Percentiles rank a stretch among this genome's conserved stretches.
These are phyloP conservation scores for Candida dendrica DNA, from an alignment of 805 yeast genomes.

Conservation along the genomic window DNA sequence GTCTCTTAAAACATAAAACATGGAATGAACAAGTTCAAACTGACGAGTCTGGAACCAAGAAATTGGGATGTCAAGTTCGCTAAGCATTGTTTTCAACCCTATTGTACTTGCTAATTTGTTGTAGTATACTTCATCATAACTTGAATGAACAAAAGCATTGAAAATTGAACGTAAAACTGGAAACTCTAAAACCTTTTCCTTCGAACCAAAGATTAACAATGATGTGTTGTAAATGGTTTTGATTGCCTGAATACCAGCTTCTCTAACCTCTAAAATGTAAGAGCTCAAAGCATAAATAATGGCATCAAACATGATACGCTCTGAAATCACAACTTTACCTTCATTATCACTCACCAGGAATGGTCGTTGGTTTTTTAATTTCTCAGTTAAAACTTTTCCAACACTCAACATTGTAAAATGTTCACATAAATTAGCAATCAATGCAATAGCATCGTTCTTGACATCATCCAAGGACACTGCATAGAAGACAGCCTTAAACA, in stretches of 20 bases:
- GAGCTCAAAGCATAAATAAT: constrained; percentile 76
- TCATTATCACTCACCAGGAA: constrained; percentile 76
- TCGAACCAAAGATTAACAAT: constrained; percentile 56
- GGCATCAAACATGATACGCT: constrained; percentile 65
- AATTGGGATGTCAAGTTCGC: constrained; percentile 59
- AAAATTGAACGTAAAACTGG: constrained; percentile 73
- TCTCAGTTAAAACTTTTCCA: constrained; percentile 64
- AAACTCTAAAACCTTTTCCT: constrained; percentile 59
- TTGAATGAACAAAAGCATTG: constrained; percentile 79
- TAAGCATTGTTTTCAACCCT: constrained; percentile 70
- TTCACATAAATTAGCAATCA: constrained; percentile 62
- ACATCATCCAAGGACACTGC: constrained; percentile 71
- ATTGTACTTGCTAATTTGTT: constrained; percentile 83
- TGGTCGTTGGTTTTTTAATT: constrained; percentile 56
- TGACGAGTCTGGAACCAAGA: constrained; percentile 73
- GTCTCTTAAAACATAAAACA: constrained; percentile 85
- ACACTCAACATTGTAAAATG: constrained; percentile 77
- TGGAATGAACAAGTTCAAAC: constrained; percentile 76
- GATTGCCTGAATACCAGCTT: constrained; percentile 63
- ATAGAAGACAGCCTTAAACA: constrained; percentile 67
- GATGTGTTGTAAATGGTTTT: constrained; percentile 56
- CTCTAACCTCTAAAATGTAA: constrained; percentile 61
- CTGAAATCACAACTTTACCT: constrained; percentile 64
- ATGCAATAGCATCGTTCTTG: constrained; percentile 53
- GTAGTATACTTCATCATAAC: constrained; percentile 85